Evolutionary conservation across 2,329 filamentous ascomycete genomes (phyloP).

Genomic region (Cladosporium sp.): DNA sequence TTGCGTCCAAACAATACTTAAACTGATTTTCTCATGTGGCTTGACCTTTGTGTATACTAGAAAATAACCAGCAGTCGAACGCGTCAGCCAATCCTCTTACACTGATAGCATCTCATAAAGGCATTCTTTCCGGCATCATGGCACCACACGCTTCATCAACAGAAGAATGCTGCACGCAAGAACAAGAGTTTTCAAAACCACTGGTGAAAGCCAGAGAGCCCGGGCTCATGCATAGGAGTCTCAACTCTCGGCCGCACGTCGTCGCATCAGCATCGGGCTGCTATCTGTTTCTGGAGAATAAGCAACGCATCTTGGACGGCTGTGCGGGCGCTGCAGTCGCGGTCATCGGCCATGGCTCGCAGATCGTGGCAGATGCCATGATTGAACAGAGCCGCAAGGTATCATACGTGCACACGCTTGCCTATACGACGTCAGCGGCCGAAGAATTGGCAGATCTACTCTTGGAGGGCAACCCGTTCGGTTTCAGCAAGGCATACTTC

Average conservation of each 20-base stretch:
- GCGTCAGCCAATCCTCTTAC: background rate
- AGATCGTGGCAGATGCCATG: constrained; percentile 58
- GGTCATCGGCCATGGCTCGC: constrained; percentile 61
- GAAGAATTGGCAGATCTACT: constrained; percentile 55
- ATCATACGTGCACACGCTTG: constrained; percentile 59
- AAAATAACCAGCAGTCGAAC: background rate
- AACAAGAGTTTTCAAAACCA: background rate
- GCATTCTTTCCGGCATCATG: background rate
- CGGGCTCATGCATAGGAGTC: background rate
- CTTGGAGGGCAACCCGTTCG: constrained; percentile 52
- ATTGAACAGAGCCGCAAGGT: constrained; percentile 59
- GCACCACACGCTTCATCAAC: background rate
- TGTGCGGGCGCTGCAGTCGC: constrained; percentile 72
- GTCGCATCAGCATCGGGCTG: background rate
- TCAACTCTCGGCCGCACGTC: background rate
- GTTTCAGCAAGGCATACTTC: constrained; percentile 48
- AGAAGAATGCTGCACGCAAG: background rate
- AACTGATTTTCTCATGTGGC: background rate
- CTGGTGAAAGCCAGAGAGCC: background rate
- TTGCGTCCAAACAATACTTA: background rate
- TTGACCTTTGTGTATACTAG: background rate
- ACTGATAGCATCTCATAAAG: background rate
- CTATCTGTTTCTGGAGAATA: background rate
- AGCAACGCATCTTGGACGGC: constrained; percentile 66
- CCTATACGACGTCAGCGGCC: constrained; percentile 56